Evolutionary conservation across 805 yeast genomes (phyloP), one percentile per base, ranked within the genome.

Genomic region (Spathaspora passalidarum): DNA sequence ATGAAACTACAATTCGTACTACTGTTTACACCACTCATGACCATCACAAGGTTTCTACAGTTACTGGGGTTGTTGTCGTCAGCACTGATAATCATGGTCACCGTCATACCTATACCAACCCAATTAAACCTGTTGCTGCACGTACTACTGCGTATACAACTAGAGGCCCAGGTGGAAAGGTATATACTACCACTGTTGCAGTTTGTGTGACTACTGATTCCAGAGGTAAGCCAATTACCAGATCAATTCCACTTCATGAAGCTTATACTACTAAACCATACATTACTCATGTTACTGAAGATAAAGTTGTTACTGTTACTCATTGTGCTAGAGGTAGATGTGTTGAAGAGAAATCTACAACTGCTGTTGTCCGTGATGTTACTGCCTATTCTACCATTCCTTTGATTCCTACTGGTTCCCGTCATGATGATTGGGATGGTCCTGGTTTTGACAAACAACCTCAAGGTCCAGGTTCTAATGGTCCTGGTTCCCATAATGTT

Each of bases 231-330:
- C 13, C 13, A 40, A 34, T 40, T 19, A 40, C 42, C 13, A 18
- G 34, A 4, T 23, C 42, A 17, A 23, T 40, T n/a, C 42, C 42
- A 32, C 20, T 40, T 40, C 16, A 29, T 32, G 19, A 40, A 3
- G 42, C 42, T 19, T 40, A 40, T 20, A 21, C 14, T 29, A 22
- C 34, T 10, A 21, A 40, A 21, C 42, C 36, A 14, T 19, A n/a
- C 23, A 18, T 14, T 19, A 32, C 18, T 2, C 13, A 17, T 11
- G 5, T 19, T 32, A 40, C 34, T 40, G 42, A 23, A 36, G 8
- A 10, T 9, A 20, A 36, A 20, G 39, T 19, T 20, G 23, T n/a
- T 20, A 20, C 39, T 1, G 39, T 36, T 3, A 36, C 39, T 10
- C 23, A 36, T 36, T 36, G 39, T 36, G 25, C 22, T 20, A 36